Base-by-base conservation (phyloP, 371 early-diverging fungal genomes). In the Dinochytrium kinnereticum region DNA sequence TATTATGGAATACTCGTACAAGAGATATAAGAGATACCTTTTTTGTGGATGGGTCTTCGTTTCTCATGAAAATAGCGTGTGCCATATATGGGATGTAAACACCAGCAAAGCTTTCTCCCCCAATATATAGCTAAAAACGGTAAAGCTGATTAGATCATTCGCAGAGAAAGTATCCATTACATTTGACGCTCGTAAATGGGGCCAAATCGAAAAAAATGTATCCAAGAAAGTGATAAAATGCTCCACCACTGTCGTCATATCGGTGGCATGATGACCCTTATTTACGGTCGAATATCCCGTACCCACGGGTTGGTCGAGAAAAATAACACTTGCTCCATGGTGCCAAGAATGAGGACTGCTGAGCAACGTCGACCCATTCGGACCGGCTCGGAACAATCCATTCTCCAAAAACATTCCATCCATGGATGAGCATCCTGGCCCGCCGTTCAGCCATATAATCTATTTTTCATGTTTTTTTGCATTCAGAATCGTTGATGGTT, bases 61-160 rank as follows among this genome's bases (percentile, higher is more conserved):
- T 91, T 10, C 81, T 67, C 19, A 86, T 81, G 34, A 94, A 51
- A 5, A 94, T 81, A 7, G 80, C 66, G 24, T 30, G 31, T 13
- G 91, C 90, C 68, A 94, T 87, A 71, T 94, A 93, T 2, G 96
- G 96, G 66, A 96, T 91, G 81, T 91, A 95, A 0, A 89, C 89
- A 17, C 96, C 96, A 0, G 96, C 96, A 81, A 76, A 96, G 72
- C 93, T 93, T 79, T 96, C 96, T 30, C 96, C 96, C 31, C 91
- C 88, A 19, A 96, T 70, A 79, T 93, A 94, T 15, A 94, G 37
- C 88, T 93, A 73, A 71, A 19, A 33, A 17, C 61, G 34, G 13
- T 30, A 55, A 55, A 7, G 17, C 57, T 55, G 10, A n/a, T n/a
- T n/a, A n/a, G n/a, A n/a, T n/a, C n/a, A n/a, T n/a, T n/a, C n/a